Base-by-base conservation (phyloP, 2,329 filamentous ascomycete species). In the Ophiostoma pallidulum region DNA sequence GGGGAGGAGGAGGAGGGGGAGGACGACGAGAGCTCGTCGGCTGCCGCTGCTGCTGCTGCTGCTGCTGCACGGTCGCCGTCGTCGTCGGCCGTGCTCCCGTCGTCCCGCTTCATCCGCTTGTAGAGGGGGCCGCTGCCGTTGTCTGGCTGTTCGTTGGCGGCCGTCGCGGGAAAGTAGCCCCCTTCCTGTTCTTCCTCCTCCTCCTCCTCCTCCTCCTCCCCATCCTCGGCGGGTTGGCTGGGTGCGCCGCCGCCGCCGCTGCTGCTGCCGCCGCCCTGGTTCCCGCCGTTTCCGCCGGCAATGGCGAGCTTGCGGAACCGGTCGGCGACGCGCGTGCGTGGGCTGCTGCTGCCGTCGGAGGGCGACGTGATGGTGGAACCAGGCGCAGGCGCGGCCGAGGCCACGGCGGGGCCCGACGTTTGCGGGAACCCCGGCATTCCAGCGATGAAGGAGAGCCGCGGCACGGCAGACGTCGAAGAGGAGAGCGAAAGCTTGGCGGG, bases 261-360 rank as follows among this genome's bases (percentile, higher is more conserved):
- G 20, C 28, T 19, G 47, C 39, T n/a, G 18, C 22, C 16, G 36
- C 31, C 13, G 12, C 14, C 18, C 3, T 9, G 8, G 18, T 28
- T 29, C 4, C 36, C 10, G 19, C 12, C 35, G 26, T 19, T 26
- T 19, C 37, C n/a, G 5, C 19, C 13, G 2, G 59, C 63, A 47
- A 78, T 61, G 13, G 65, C 69, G 43, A 78, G 66, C 48, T 73
- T 70, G 43, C 67, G 66, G 60, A 79, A 77, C 56, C 66, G 66
- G 57, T 72, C 70, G 33, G 70, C 72, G 35, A 78, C 72, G 46
- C 62, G 69, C 36, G 71, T 70, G 46, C 70, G 67, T n/a, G 75
- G 74, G 53, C 75, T 78, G 53, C 62, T 67, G 57, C 63, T 69
- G 49, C 73, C 74, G 43, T 74, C 72, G 26, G 37, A 31, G 9